phyloP scores from a whole-genome alignment of 495 filamentous ascomycete species.

The Xylaria intraflava region DNA sequence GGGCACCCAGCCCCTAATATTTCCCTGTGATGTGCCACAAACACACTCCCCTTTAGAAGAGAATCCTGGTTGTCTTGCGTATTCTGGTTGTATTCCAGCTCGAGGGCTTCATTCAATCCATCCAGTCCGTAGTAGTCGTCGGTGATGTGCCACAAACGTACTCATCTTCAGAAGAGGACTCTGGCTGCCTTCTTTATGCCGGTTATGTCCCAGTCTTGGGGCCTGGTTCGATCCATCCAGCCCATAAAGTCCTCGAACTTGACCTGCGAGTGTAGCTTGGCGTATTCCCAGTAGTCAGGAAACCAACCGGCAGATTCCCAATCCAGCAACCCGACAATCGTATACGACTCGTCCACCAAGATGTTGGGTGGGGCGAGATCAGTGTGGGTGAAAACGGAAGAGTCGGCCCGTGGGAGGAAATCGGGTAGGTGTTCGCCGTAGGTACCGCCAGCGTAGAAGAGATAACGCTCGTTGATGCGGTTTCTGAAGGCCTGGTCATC shows the following conservation, averaged over 20 bases:
- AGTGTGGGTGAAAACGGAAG: slow-evolving; percentile 28
- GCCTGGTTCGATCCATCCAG: slow-evolving; percentile 39
- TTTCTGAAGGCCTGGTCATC: slow-evolving; percentile 24
- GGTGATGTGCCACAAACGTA: too few relatives aligned
- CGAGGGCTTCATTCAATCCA: too few relatives aligned
- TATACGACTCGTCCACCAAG: slow-evolving; percentile 30
- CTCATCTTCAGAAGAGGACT: slow-evolving; percentile 39
- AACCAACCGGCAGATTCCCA: slow-evolving; percentile 46
- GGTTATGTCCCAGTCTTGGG: slow-evolving; percentile 33
- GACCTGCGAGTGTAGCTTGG: slow-evolving; percentile 35
- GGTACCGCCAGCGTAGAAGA: slow-evolving; percentile 23
- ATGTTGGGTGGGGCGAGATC: slow-evolving; percentile 34
- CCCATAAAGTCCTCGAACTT: slow-evolving; percentile 28
- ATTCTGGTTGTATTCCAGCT: too few relatives aligned
- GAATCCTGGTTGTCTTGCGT: too few relatives aligned
- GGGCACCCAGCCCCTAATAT: too few relatives aligned
- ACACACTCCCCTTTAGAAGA: too few relatives aligned
- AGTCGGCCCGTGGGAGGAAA: slow-evolving; percentile 28
- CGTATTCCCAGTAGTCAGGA: slow-evolving; percentile 48
- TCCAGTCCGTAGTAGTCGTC: too few relatives aligned
- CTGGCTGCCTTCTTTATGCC: slow-evolving; percentile 36
- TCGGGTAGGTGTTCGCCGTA: slow-evolving; percentile 27
- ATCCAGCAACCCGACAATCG: slow-evolving; percentile 37
- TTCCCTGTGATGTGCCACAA: too few relatives aligned
- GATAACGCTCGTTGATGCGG: slow-evolving; percentile 36